Base-by-base conservation (phyloP, 1,284 basidiomycete genomes). In the Bjerkandera adusta region DNA sequence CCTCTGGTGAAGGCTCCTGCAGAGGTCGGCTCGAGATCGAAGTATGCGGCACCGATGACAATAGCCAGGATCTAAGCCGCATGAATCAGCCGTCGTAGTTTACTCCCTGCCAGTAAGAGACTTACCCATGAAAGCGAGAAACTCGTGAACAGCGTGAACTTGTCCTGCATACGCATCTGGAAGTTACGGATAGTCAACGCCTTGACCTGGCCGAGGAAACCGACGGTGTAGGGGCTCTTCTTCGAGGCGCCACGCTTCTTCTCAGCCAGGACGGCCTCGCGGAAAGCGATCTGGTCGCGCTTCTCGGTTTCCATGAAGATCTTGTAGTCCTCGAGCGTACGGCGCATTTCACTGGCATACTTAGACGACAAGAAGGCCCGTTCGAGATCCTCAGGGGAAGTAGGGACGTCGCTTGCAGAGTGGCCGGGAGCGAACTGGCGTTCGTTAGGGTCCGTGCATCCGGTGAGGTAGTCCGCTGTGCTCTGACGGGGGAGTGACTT, bases 1-100 rank as follows among this genome's bases (percentile, higher is more conserved):
- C 91, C 92, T 53, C 92, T 81, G 16, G 91, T 92, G 68, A 96
- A 96, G 0, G 86, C 89, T 30, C 92, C 92, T 29, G 77, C 76
- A 6, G 91, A 81, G 0, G 86, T 85, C 13, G 75, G 57, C 3
- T 89, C 87, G 25, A 89, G 75, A 45, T 88, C 79, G 57, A 82
- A 80, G 68, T 81, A 94, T 12, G 85, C 81, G 15, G 77, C 83
- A 27, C 92, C 92, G 54, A 89, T 75, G 43, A 96, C 78, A 39
- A 96, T 66, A 41, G 89, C 83, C 26, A 92, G 67, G 39, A 74
- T 54, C 63, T 67, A 48, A 5, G 5, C 16, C 6, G 29, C 8
- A 12, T 22, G 27, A 30, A 30, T 30, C 27, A 8, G 27, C 27
- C 27, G 27, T n/a, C 16, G 33, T 5, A 22, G 16, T 3, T 36